phyloP scores from a whole-genome alignment of 225 moss, liverwort and hornwort species.

The Neckera pumila region DNA sequence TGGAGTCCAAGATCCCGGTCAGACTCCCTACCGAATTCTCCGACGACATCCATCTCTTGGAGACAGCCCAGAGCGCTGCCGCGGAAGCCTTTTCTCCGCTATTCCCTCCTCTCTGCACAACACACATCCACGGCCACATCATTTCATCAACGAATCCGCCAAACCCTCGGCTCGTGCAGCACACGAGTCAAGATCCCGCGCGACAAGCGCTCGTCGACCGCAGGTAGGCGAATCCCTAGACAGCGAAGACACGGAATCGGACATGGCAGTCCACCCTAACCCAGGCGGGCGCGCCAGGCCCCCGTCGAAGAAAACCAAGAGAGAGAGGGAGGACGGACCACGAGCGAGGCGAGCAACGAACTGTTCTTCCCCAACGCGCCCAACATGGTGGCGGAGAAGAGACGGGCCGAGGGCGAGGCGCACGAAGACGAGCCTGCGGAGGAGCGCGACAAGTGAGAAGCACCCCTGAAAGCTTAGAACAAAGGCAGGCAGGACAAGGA shows the following conservation, averaged over 20 bases:
- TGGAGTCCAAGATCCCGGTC: not conserved
- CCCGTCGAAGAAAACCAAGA: not conserved
- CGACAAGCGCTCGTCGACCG: not conserved
- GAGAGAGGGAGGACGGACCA: slow-evolving; percentile 1
- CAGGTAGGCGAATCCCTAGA: not conserved
- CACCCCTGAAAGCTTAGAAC: too few relatives aligned
- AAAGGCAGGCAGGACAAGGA: not conserved
- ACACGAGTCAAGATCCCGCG: not conserved
- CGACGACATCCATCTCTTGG: slow-evolving; percentile 37
- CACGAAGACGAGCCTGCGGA: not conserved
- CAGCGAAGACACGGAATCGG: not conserved
- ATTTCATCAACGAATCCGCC: not conserved
- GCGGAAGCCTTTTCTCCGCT: slow-evolving; percentile 5
- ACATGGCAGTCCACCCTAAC: not conserved
- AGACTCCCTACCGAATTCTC: slow-evolving; percentile 20
- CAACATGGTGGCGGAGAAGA: slow-evolving; percentile 7
- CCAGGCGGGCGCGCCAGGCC: not conserved
- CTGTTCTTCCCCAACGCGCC: slow-evolving; percentile 20
- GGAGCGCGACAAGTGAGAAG: not conserved
- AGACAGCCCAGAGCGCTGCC: slow-evolving; percentile 17
- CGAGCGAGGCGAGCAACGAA: slow-evolving; percentile 5
- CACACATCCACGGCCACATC: not conserved
- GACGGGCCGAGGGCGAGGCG: not conserved
- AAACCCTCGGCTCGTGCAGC: not conserved
- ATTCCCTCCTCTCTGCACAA: slow-evolving; percentile 15